Evolutionary conservation across 1,284 basidiomycete genomes (phyloP), one percentile per base, ranked within the genome.

Genomic region (Porogramme epimiltina): DNA sequence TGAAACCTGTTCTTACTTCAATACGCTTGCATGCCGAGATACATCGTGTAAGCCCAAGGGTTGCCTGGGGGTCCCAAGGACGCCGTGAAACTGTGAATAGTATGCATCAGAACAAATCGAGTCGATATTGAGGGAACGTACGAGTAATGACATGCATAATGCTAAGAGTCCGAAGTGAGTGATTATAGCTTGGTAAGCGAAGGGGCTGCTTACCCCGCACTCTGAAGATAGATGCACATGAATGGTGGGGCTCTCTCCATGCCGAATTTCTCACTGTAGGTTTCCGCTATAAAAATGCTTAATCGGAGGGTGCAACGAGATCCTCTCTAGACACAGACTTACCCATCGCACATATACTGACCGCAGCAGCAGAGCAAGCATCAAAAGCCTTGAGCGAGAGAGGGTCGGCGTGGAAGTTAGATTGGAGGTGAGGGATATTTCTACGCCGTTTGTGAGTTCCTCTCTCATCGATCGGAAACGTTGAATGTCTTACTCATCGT

Each of bases 71-170:
- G 62, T 87, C 85, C 36, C 80, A 79, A n/a, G 87, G 83, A 20
- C 81, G 79, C 51, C 87, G 72, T 13, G 80, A 83, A 64, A 91
- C 89, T 91, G 47, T 46, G 42, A 55, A 44, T 42, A 23, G 33
- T 11, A 51, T n/a, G 59, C 55, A 16, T 36, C 33, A 38, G 19
- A 11, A 45, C 34, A 45, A 25, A 38, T 28, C 20, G 31, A 34
- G 16, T 31, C 15, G 18, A 33, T 46, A 18, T 18, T 8, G 5
- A 24, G 19, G 20, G 18, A 9, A 51, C 59, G 59, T 67, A 89
- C 89, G 65, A n/a, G 85, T 87, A 52, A 89, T 74, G 36, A 90
- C 81, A 63, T 93, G 90, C 85, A 93, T 91, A 62, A 93, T 89
- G 33, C 90, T 91, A 58, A 48, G 19, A 42, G n/a, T 45, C 5